phyloP scores from a whole-genome alignment of 225 moss, liverwort and hornwort genomes.

The Sphagnum tenellum region DNA sequence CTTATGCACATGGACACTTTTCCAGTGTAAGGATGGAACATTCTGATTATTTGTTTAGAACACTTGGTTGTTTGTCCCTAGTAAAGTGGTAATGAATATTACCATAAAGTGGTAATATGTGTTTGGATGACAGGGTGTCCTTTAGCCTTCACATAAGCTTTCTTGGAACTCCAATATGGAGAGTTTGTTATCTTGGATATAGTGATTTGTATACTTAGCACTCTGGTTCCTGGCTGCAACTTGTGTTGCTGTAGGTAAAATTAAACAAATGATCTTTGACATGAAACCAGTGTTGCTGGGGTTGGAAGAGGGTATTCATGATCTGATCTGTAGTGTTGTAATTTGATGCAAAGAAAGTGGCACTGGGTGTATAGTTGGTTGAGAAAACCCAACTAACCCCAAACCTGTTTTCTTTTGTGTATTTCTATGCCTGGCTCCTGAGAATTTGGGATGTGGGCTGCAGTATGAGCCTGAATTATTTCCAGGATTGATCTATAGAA shows the following conservation, averaged over 20 bases:
- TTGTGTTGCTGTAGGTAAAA: not conserved
- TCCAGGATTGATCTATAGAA: slow-evolving; percentile 94
- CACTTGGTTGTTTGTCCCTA: not conserved
- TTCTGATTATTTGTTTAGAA: too few species aligned
- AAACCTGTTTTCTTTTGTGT: not conserved
- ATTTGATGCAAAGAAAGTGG: not conserved
- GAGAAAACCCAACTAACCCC: not conserved
- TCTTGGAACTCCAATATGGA: too few species aligned
- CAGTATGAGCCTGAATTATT: slow-evolving; percentile 99
- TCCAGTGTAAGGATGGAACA: slow-evolving; percentile 55
- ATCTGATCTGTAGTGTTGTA: not conserved
- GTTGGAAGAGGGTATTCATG: not conserved
- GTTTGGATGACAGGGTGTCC: not conserved
- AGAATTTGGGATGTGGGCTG: slow-evolving; percentile 6
- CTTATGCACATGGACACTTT: slow-evolving; percentile 96
- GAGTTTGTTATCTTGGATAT: too few species aligned
- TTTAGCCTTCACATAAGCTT: not conserved
- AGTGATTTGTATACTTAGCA: not conserved
- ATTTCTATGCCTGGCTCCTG: not conserved
- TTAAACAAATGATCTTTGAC: too few species aligned
- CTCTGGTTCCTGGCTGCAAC: not conserved
- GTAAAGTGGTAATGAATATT: too few species aligned
- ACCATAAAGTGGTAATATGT: not conserved
- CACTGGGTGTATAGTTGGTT: not conserved
- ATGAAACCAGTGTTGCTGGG: too few species aligned